Percentiles rank a stretch among this genome's conserved stretches.
Evolutionary conservation across 441 rosid genomes (phyloP).

Genomic region (Brassica balearica): DNA sequence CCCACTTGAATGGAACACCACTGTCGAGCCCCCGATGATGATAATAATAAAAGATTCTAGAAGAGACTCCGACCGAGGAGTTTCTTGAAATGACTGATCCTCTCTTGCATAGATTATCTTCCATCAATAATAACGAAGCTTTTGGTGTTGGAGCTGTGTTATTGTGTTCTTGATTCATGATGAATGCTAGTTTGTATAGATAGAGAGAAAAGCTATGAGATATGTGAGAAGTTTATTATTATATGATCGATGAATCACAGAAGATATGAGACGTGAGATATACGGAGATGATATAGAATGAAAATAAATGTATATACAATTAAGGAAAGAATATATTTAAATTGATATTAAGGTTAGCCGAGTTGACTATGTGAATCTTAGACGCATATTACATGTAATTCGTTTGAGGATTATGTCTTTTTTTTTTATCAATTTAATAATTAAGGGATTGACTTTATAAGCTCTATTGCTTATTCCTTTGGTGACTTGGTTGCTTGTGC

Average conservation of each 20-base stretch:
- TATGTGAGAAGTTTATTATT: neutral
- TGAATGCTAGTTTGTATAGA: constrained; percentile 13
- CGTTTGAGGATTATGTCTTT: neutral
- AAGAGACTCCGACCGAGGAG: constrained; percentile 53
- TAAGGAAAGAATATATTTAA: constrained; percentile 10
- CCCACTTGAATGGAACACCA: constrained; percentile 87
- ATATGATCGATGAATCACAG: neutral
- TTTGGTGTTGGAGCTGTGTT: constrained; percentile 32
- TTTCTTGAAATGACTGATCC: constrained; percentile 47
- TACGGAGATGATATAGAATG: constrained; percentile 26
- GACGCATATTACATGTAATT: constrained; percentile 31
- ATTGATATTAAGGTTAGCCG: constrained; percentile 15
- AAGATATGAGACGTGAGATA: constrained; percentile 22
- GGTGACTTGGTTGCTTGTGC: constrained; percentile 44
- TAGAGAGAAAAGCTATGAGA: neutral
- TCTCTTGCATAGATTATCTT: constrained; percentile 46
- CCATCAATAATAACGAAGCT: constrained; percentile 47
- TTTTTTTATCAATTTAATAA: neutral
- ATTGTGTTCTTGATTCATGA: constrained; percentile 47
- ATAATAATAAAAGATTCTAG: constrained; percentile 46
- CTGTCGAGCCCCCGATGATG: constrained; percentile 40
- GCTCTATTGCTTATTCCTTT: constrained; percentile 40
- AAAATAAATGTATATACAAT: neutral
- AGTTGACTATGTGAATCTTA: constrained; percentile 37
- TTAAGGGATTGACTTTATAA: constrained; percentile 33